Evolutionary conservation across 768 basidiomycete genomes (phyloP), one percentile per base, ranked within the genome.

Genomic region (Leccinum aurantiacum): DNA sequence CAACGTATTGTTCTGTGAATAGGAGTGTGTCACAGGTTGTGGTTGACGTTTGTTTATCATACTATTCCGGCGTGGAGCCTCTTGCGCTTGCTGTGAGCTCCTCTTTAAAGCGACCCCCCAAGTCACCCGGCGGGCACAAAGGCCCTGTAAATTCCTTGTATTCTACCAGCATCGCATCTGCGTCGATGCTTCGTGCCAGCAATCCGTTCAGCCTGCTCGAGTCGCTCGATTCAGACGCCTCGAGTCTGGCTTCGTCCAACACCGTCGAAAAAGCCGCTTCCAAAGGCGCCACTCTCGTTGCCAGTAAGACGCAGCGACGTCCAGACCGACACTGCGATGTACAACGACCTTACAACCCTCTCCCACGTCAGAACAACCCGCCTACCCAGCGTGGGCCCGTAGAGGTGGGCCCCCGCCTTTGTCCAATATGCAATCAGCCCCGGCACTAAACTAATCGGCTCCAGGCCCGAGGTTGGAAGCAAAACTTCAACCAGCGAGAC

Each of bases 21-120:
- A 52, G 27, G 24, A 25, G 24, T 1, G 11, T 15, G 47, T 24
- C 33, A 35, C 13, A 35, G 54, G 15, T 31, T 31, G 55, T 6
- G 47, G 3, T 2, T 69, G 68, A 69, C 56, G 41, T 49, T 63
- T 68, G 65, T 68, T 68, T 68, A 50, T 19, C 13, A 4, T 15
- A 14, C 64, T 3, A 37, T 50, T 69, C 59, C 44, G 58, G 19
- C 35, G 67, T 56, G 22, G 58, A 19, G n/a, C 33, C 31, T 11
- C 2, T 46, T 31, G 47, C 47, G 47, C 47, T 11, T 61, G 53
- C 51, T 56, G 50, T 19, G 7, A 19, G 22, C 24, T n/a, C 48
- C 51, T 62, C 53, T 50, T 29, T 15, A 17, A 25, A 27, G 13
- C 25, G 48, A 49, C 14, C 48, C 25, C 47, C 48, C 48, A 49